phyloP scores from a whole-genome alignment of 2,329 filamentous ascomycete species.

The Epichloe typhina region DNA sequence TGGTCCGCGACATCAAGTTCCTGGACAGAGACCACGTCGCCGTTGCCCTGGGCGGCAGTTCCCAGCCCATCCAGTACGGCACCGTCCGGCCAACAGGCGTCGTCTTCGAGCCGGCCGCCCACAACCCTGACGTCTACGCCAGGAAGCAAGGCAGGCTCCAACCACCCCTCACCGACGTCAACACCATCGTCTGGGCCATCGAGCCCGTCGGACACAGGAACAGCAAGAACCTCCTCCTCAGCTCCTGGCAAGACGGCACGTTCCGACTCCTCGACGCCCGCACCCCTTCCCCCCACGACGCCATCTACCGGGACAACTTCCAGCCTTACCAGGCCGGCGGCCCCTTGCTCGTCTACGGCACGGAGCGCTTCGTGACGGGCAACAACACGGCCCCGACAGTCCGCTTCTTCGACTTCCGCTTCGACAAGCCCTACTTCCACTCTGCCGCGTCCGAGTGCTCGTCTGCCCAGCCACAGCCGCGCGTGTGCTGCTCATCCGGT shows the following conservation, averaged over 20 bases:
- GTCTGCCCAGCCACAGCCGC: background rate
- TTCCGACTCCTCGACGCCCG: constrained; percentile 38
- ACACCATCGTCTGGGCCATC: constrained; percentile 31
- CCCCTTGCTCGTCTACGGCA: constrained; percentile 35
- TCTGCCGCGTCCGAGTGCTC: constrained; percentile 34
- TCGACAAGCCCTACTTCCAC: constrained; percentile 34
- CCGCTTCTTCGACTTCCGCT: constrained; percentile 42
- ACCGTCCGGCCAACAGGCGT: constrained; percentile 32
- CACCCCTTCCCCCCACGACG: constrained; percentile 31
- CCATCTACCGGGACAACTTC: constrained; percentile 39
- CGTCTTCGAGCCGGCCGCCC: constrained; percentile 21
- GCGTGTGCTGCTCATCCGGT: background rate
- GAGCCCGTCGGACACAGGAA: constrained; percentile 27
- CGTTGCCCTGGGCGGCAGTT: constrained; percentile 29
- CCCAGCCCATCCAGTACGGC: constrained; percentile 32
- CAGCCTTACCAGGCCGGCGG: constrained; percentile 32
- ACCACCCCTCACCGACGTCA: constrained; percentile 12
- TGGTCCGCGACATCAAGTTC: constrained; percentile 28
- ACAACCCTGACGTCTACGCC: constrained; percentile 9
- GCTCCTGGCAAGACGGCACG: constrained; percentile 40
- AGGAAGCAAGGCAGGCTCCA: no score
- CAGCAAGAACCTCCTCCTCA: constrained; percentile 30
- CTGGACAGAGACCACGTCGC: constrained; percentile 31
- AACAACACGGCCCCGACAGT: constrained; percentile 29
- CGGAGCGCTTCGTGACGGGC: constrained; percentile 37